Conservation (phyloP, 2,329 filamentous ascomycete species). For the Tolypocladium cylindrosporum region DNA sequence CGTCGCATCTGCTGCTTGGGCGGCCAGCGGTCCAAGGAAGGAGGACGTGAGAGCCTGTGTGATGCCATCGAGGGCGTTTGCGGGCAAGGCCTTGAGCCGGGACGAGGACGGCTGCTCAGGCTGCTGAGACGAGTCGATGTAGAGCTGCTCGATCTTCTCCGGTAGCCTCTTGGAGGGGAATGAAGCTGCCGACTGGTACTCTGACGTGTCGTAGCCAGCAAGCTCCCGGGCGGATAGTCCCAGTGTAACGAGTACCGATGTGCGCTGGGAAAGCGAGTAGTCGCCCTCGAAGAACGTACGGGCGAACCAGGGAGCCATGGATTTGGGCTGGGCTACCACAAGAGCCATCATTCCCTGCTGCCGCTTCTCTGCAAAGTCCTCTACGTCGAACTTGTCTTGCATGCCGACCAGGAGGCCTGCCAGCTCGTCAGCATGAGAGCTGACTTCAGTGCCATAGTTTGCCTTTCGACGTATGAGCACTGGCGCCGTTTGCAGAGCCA, state of each 20-base stretch:
- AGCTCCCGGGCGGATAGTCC: slow-evolving; percentile 78
- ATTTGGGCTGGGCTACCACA: slow-evolving; percentile 62
- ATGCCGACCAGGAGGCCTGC: slow-evolving; percentile 67
- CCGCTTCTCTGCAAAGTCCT: slow-evolving; percentile 64
- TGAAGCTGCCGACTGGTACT: slow-evolving; percentile 35
- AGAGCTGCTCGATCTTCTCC: slow-evolving; percentile 61
- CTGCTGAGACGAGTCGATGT: slow-evolving; percentile 30
- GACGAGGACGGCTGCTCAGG: slow-evolving; percentile 16
- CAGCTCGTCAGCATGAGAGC: slow-evolving; percentile 73
- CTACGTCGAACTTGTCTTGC: slow-evolving; percentile 76
- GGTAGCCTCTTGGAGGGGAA: slow-evolving; percentile 82
- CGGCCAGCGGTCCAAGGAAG: slow-evolving; percentile 75
- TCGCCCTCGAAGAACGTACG: slow-evolving; percentile 85
- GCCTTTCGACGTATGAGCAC: slow-evolving; percentile 79
- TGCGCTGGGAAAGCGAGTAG: slow-evolving; percentile 77
- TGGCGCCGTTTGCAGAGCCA: slow-evolving; percentile 70
- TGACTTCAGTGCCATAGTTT: slow-evolving; percentile 78
- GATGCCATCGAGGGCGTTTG: slow-evolving; percentile 57
- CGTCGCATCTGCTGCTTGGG: slow-evolving; percentile 66
- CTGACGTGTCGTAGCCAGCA: slow-evolving; percentile 59
- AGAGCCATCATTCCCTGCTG: slow-evolving; percentile 76
- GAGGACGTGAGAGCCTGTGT: slow-evolving; percentile 56
- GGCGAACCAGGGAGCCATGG: slow-evolving; percentile 77
- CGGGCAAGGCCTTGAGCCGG: slow-evolving; percentile 39
- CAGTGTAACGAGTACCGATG: slow-evolving; percentile 69